These are phyloP conservation scores for Corchorus capsularis DNA, from an alignment of 345 rosid genomes.

Conservation along the genomic window DNA sequence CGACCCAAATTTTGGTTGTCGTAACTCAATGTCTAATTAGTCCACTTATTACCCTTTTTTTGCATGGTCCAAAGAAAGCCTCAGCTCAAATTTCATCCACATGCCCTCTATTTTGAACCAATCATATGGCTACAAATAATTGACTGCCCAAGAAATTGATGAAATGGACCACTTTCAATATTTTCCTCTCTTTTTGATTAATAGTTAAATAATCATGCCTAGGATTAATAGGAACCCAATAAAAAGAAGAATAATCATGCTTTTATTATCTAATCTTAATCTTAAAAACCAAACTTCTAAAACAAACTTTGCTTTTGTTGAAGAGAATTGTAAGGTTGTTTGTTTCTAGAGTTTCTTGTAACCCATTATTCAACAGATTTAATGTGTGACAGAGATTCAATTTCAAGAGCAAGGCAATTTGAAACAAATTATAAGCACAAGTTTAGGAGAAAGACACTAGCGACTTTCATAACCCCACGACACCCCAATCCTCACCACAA, in stretches of 20 bases:
- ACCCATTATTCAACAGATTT: neutral
- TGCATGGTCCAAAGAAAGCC: neutral
- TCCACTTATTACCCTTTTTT: neutral
- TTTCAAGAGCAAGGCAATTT: neutral
- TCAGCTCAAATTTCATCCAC: neutral
- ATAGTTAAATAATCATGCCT: too few relatives aligned
- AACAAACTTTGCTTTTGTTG: neutral
- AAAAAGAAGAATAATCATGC: too few relatives aligned
- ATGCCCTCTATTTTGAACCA: neutral
- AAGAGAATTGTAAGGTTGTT: neutral
- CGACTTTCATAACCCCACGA: constrained; percentile 56
- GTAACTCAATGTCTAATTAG: neutral
- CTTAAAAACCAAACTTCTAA: too few relatives aligned
- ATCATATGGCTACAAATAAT: neutral
- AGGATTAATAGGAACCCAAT: too few relatives aligned
- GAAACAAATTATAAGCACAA: constrained; percentile 1
- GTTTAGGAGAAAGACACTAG: constrained; percentile 7
- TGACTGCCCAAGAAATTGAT: neutral
- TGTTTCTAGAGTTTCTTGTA: neutral
- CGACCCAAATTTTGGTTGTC: neutral
- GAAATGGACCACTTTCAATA: too few relatives aligned
- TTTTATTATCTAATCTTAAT: too few relatives aligned
- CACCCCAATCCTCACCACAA: constrained; percentile 31
- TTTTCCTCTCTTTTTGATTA: too few relatives aligned
- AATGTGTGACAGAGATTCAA: constrained; percentile 4